These are phyloP conservation scores for Calonectria hongkongensis DNA, from an alignment of 2,329 filamentous ascomycete genomes.

Conservation along the genomic window DNA sequence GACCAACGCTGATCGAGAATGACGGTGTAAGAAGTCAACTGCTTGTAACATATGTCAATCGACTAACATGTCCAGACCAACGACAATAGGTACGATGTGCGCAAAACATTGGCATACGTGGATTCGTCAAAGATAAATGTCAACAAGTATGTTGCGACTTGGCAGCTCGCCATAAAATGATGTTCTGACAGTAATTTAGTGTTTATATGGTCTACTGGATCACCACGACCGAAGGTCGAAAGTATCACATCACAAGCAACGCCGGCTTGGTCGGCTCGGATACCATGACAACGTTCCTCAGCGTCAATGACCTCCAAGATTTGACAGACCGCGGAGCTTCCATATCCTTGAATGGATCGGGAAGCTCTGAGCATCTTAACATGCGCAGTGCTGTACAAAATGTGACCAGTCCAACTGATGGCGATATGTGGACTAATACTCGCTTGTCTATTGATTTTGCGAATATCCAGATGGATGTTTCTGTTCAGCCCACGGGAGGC, in stretches of 20 bases:
- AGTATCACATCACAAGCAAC: conserved; percentile 9
- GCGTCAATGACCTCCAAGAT: neutral
- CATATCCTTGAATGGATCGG: conserved; percentile 5
- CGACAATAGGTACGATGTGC: conserved; percentile 12
- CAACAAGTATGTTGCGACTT: neutral
- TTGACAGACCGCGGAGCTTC: conserved; percentile 11
- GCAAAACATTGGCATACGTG: conserved; percentile 2
- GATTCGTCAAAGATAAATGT: neutral
- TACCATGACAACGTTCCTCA: conserved; percentile 10
- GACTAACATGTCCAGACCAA: neutral
- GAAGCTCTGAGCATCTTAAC: neutral
- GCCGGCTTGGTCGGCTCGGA: neutral
- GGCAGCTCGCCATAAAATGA: neutral
- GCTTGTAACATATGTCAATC: neutral
- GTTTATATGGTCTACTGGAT: conserved; percentile 13
- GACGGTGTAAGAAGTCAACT: neutral
- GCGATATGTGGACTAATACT: conserved; percentile 7
- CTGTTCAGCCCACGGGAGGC: neutral
- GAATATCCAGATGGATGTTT: conserved; percentile 7
- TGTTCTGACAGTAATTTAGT: neutral
- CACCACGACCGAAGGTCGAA: conserved; percentile 13
- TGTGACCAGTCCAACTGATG: neutral
- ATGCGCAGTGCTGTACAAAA: conserved; percentile 8
- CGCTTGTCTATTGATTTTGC: neutral
- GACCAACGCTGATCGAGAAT: conserved; percentile 1